Percentiles rank a stretch among this genome's conserved stretches.
Conservation (phyloP, 768 basidiomycete genomes). For the Tricholoma sp. region DNA sequence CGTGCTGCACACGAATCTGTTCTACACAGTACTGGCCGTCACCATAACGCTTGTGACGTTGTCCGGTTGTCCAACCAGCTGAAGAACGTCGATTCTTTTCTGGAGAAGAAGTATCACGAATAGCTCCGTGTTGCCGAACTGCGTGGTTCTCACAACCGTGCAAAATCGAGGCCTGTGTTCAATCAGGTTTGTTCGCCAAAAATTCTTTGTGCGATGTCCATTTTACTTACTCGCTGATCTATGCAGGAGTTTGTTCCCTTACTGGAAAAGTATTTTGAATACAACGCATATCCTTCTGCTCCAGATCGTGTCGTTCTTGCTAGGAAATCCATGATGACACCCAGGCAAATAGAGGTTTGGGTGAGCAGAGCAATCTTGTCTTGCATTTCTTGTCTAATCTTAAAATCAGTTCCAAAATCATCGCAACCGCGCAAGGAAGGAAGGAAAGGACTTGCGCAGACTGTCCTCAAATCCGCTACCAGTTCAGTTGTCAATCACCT, state of each 20-base stretch:
- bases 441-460: conserved; percentile 18
- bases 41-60: not conserved
- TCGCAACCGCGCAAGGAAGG: conserved; percentile 33
- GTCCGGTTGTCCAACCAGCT: not conserved
- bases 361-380: conserved; percentile 19
- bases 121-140: not conserved
- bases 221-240: too few relatives aligned
- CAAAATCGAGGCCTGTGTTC: conserved; percentile 4
- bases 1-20: not conserved
- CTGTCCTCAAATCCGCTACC: conserved; percentile 16
- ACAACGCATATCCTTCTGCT: conserved; percentile 41
- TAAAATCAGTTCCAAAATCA: conserved; percentile 48
- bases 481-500: conserved; percentile 15
- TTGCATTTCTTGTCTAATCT: not conserved
- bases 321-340: conserved; percentile 35
- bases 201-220: too few relatives aligned
- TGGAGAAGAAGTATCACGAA: not conserved
- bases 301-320: conserved; percentile 37
- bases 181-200: conserved; percentile 8
- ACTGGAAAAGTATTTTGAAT: conserved; percentile 41
- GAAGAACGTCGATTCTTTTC: not conserved
- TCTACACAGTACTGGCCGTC: not conserved
- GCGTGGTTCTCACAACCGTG: not conserved
- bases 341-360: conserved; percentile 52
- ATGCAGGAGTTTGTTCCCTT: conserved; percentile 46